phyloP scores from a whole-genome alignment of 352 stramenopile species.

The Globisporangium abappressorium region DNA sequence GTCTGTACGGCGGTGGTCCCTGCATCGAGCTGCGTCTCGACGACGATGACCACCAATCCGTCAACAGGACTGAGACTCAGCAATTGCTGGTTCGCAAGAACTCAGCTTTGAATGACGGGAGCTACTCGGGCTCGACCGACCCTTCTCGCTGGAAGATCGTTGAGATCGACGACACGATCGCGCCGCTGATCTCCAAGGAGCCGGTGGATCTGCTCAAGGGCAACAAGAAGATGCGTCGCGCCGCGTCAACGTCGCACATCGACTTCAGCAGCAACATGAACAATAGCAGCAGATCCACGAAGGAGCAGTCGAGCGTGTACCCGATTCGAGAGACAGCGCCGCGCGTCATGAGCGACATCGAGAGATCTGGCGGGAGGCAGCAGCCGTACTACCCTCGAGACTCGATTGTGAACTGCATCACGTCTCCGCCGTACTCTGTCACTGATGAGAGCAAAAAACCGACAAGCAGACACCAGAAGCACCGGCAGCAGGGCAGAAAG shows the following conservation, averaged over 20 bases:
- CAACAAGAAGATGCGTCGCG: slow-evolving; percentile 18
- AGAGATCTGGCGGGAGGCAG: neutral
- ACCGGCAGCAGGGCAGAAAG: neutral
- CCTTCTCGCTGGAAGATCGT: slow-evolving; percentile 44
- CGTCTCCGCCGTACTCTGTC: neutral
- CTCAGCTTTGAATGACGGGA: slow-evolving; percentile 2
- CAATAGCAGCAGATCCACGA: neutral
- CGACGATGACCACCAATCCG: neutral
- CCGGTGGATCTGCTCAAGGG: slow-evolving; percentile 7
- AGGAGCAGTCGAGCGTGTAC: slow-evolving; percentile 9
- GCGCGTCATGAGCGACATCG: slow-evolving; percentile 12
- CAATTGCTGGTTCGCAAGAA: slow-evolving; percentile 8
- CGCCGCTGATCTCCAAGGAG: slow-evolving; percentile 12
- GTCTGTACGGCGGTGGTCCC: slow-evolving; percentile 59
- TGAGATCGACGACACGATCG: slow-evolving; percentile 44
- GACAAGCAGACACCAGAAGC: slow-evolving; percentile 1
- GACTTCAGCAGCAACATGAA: slow-evolving; percentile 2
- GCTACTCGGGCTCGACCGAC: neutral
- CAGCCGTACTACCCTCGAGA: slow-evolving; percentile 17
- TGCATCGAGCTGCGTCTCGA: slow-evolving; percentile 44
- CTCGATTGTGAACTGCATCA: slow-evolving; percentile 20
- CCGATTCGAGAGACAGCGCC: slow-evolving; percentile 15
- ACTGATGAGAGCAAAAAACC: neutral
- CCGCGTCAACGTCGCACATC: neutral
- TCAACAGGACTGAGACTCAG: neutral